Evolutionary conservation across 345 rosid genomes (phyloP), one percentile per base, ranked within the genome.

Genomic region (Lumnitzera racemosa): DNA sequence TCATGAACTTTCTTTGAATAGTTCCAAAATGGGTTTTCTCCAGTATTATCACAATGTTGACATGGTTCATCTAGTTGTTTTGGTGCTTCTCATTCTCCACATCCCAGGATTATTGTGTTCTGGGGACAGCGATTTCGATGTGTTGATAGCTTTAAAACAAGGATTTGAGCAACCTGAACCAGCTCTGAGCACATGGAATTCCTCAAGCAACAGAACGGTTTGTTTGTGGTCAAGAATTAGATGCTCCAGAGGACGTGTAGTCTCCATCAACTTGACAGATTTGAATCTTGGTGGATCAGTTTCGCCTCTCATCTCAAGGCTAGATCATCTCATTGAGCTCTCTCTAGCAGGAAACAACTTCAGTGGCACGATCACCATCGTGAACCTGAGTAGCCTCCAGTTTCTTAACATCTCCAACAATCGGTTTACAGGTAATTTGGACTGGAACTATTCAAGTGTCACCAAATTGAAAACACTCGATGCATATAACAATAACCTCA

Each of bases 341-440:
- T 61, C 72, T 8, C 57, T 68, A 10, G 48, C 72, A 13, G 72
- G 66, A 13, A 78, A 78, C 66, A 55, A 61, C 55, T 76, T 83
- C 61, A 63, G 74, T 0, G 87, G 83, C 17, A 11, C 51, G 23
- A 70, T 86, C 51, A 73, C 64, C 53, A 66, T 83, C 27, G 71
- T 63, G 49, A 80, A 73, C 65, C 54, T 83, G 61, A 61, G 66
- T 9, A 66, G 73, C 41, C 82, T 86, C 52, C 71, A 64, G 17
- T 64, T 66, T 53, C 83, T 83, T 41, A 78, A 86, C 74, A 58
- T 86, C 41, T 83, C 92, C 11, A 74, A 68, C 73, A 86, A 86
- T 52, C 75, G 53, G 61, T 83, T 86, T 68, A 50, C 41, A 2
- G 89, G 85, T 4, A 61, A 66, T 70, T 56, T 83, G 57, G 70